These are phyloP conservation scores for Nothophoma quercina DNA, from an alignment of 2,329 filamentous ascomycete genomes.

Conservation along the genomic window DNA sequence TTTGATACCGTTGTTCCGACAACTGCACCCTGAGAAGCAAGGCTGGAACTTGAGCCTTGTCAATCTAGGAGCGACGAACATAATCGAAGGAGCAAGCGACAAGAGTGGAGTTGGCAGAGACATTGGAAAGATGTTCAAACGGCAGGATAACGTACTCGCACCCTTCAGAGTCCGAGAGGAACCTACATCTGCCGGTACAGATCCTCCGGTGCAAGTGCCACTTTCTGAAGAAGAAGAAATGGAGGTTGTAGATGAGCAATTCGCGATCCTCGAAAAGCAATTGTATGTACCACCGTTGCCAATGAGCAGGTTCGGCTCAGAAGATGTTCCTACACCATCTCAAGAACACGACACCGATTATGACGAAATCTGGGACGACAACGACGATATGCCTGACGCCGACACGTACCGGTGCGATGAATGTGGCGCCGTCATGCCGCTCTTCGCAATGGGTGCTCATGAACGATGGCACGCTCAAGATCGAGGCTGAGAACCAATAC, in stretches of 20 bases:
- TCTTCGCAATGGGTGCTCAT: constrained; percentile 67
- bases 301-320: constrained; percentile 34
- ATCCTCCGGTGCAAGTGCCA: not conserved
- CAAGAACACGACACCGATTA: constrained; percentile 28
- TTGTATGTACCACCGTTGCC: not conserved
- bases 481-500: constrained; percentile 27
- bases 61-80: constrained; percentile 88
- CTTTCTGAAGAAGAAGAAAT: constrained; percentile 45
- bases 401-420: constrained; percentile 53
- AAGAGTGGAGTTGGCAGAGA: constrained; percentile 67
- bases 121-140: constrained; percentile 82
- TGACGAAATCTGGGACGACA: constrained; percentile 37
- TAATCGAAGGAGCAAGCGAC: constrained; percentile 63
- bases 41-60: constrained; percentile 84
- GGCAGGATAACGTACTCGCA: constrained; percentile 72
- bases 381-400: constrained; percentile 41
- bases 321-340: constrained; percentile 40
- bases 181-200: too few relatives aligned
- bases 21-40: constrained; percentile 71
- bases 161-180: constrained; percentile 32
- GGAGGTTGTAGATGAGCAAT: not conserved
- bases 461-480: constrained; percentile 58
- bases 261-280: too few relatives aligned
- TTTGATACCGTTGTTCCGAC: constrained; percentile 75
- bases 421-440: constrained; percentile 63